Base-by-base conservation (phyloP, 2,329 filamentous ascomycete species). In the Pseudogymnoascus sp. region DNA sequence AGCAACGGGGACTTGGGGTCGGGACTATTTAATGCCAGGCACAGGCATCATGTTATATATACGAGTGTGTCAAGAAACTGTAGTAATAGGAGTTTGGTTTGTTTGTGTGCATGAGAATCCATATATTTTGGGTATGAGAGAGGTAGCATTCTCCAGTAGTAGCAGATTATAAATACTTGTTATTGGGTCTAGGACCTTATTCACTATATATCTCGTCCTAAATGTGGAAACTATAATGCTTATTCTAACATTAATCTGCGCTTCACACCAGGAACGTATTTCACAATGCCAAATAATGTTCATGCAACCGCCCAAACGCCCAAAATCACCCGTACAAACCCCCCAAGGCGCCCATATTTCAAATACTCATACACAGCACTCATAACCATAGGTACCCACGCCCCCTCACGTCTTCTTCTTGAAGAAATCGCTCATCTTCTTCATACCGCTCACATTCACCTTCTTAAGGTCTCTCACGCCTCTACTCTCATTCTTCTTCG, bases 371-470 rank as follows among this genome's bases (percentile, higher is more conserved):
- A 57, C 51, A 57, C 25, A 54, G 1, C 23, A 54, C 28, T 16
- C 45, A 16, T 28, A 14, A 54, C 4, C 23, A 31, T 13, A 8
- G n/a, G 48, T 34, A 16, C 19, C 2, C 25, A 34, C 5, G 1
- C 10, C 1, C 28, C n/a, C 10, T 57, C 51, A 63, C 8, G 36
- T 51, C 65, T 77, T 78, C 78, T 93, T 96, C 66, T 86, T 86
- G 76, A 99, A 99, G 78, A 99, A 99, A 67, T 88, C 85, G 73
- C 90, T 96, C 84, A 99, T 84, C 80, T 98, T 99, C 83, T 90
- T 95, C 95, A 99, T 99, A 1, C 95, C 95, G 21, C 78, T 85
- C 0, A 89, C 93, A 77, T 98, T 90, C 60, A 93, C 93, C 78
- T 98, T 99, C 75, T 90, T 90, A 72, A 99, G 75, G 60, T 93